Evolutionary conservation across 148 eudicot genomes (phyloP), one percentile per base, ranked within the genome.

Genomic region (Silene conica): DNA sequence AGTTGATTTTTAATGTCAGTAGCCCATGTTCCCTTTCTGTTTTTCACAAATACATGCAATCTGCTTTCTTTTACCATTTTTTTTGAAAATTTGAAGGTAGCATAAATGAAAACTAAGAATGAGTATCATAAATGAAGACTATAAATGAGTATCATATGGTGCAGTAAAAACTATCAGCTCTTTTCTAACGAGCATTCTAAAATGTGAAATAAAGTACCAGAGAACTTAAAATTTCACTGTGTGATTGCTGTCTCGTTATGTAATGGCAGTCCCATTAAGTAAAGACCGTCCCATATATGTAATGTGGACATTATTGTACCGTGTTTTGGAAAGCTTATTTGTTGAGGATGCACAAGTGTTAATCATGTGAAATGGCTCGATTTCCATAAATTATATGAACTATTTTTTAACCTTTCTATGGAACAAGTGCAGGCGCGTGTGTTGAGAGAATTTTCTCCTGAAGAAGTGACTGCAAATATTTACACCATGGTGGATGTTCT

Each of bases 401-500:
- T 66, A 57, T 76, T 46, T 18, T 26, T 56, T 72, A 34, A 61
- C 22, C 48, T 41, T 64, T 64, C 19, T 31, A 50, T 71, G 25
- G 56, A 57, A 38, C 59, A 21, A 55, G 38, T 74, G 80, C 81
- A 94, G 98, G 97, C 89, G 54, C 86, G 92, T 77, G 98, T 91
- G 25, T 67, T 94, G 63, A 86, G 97, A 84, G 98, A 92, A 80
- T 81, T 95, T 95, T 87, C 97, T 38, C 98, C 98, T 57, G 98
- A 95, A 87, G 98, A 95, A 79, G 98, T 95, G 77, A 95, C 98
- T 69, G 90, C 90, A 59, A 95, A 95, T 82, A 95, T 95, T 71
- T 95, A 91, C 79, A 92, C 93, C 20, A 88, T 95, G 96, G 98
- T 95, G 79, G 98, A 95, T 90, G 98, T 92, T 71, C 81, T 92